Percentiles rank a stretch among this genome's conserved stretches.
Conservation (phyloP, 1,139 yeast genomes). For the Suhomyces bolitotheri region DNA sequence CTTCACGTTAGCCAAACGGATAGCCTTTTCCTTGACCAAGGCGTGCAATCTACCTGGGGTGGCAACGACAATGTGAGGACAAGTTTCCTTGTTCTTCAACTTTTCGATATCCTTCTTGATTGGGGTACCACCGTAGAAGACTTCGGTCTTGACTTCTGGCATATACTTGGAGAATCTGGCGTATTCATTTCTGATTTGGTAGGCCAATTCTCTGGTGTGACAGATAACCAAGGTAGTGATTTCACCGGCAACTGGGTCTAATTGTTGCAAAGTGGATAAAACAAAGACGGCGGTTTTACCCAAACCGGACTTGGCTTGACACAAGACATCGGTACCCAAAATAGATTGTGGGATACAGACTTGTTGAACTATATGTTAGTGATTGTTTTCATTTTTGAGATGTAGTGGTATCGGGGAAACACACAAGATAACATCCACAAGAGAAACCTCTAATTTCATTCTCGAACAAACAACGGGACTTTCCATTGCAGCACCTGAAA, state of each 20-base stretch:
- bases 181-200: conserved; percentile 96
- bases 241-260: conserved; percentile 97
- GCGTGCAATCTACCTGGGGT: conserved; percentile 98
- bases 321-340: conserved; percentile 94
- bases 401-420: too few relatives aligned
- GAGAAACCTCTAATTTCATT: too few relatives aligned
- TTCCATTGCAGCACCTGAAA: too few relatives aligned
- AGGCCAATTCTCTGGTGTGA: conserved; percentile 98
- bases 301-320: conserved; percentile 99
- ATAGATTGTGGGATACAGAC: conserved; percentile 98
- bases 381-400: too few relatives aligned
- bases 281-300: conserved; percentile 99
- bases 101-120: conserved; percentile 83
- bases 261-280: conserved; percentile 91
- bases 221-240: conserved; percentile 91
- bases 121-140: conserved; percentile 95
- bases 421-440: too few relatives aligned
- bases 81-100: conserved; percentile 87
- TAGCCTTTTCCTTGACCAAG: conserved; percentile 84
- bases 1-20: conserved; percentile 86
- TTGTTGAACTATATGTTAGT: conserved; percentile 75
- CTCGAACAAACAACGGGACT: too few relatives aligned
- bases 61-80: conserved; percentile 96
- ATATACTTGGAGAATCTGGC: conserved; percentile 96
- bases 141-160: conserved; percentile 97